Conservation (phyloP, 2,329 filamentous ascomycete species). For the Cladophialophora carrionii region DNA sequence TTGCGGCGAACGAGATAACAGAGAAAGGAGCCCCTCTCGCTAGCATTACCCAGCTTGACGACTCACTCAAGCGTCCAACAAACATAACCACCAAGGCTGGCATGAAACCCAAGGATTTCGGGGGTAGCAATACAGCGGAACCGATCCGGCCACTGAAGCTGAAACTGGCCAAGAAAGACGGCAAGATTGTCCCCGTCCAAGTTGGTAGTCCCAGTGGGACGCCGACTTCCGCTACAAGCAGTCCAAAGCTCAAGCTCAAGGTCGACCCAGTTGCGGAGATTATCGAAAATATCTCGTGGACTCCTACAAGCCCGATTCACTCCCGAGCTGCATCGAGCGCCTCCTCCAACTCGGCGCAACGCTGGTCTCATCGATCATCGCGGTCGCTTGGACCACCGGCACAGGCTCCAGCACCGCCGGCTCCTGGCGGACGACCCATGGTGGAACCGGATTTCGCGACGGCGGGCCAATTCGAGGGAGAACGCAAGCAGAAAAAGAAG, state of each 20-base stretch:
- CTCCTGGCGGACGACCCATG: conserved; percentile 36
- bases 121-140: conserved; percentile 15
- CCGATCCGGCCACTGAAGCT: conserved; percentile 31
- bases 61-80: conserved; percentile 30
- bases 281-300: conserved; percentile 35
- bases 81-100: conserved; percentile 22
- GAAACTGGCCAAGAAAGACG: conserved; percentile 31
- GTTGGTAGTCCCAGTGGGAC: conserved; percentile 18
- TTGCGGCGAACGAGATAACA: conserved; percentile 12
- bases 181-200: conserved; percentile 34
- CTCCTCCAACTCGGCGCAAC: conserved; percentile 31
- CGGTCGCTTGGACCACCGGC: conserved; percentile 27
- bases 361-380: conserved; percentile 30
- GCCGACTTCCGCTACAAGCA: not conserved
- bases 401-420: conserved; percentile 35
- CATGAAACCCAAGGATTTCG: conserved; percentile 30
- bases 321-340: conserved; percentile 24
- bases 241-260: conserved; percentile 16
- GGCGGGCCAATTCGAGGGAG: conserved; percentile 35
- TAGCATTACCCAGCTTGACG: conserved; percentile 23
- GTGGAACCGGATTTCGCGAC: conserved; percentile 37
- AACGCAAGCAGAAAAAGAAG: conserved; percentile 33
- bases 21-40: conserved; percentile 26
- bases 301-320: conserved; percentile 35
- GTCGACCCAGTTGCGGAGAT: conserved; percentile 31